Conservation (phyloP, 306 rosid genomes). For the Vigna nakashimae region DNA sequence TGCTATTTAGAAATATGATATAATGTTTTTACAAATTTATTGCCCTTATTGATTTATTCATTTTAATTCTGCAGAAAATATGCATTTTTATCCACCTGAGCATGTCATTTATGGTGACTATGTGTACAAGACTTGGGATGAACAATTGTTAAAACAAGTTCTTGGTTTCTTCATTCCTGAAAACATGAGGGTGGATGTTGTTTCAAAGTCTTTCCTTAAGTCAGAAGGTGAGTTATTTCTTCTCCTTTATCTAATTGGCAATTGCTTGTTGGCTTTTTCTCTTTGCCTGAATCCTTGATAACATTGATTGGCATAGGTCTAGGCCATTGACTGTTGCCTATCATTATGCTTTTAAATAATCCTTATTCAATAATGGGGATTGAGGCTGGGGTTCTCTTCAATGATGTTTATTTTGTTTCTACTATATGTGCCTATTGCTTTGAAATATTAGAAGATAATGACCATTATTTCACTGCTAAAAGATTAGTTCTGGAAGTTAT, state of each 20-base stretch:
- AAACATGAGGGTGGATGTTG: constrained; percentile 90
- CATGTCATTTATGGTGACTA: constrained; percentile 91
- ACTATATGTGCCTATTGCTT: constrained; percentile 11
- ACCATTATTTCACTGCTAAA: constrained; percentile 32
- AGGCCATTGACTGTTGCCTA: background rate
- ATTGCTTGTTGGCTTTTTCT: background rate
- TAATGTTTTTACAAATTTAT: constrained; percentile 22
- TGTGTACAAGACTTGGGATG: constrained; percentile 83
- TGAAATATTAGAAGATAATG: constrained; percentile 28
- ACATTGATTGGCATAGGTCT: constrained; percentile 37
- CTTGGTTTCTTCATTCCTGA: constrained; percentile 87
- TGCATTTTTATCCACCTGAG: constrained; percentile 74
- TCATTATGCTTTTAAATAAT: constrained; percentile 1
- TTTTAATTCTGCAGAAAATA: constrained; percentile 69
- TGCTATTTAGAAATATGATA: constrained; percentile 20
- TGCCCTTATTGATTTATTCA: constrained; percentile 23
- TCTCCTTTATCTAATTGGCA: constrained; percentile 36
- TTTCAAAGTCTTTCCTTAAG: constrained; percentile 68
- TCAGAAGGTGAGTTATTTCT: constrained; percentile 61
- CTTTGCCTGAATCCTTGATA: constrained; percentile 29
- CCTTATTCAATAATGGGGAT: constrained; percentile 16
- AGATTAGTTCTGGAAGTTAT: constrained; percentile 30
- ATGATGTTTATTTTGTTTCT: constrained; percentile 27
- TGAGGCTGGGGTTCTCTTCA: background rate
- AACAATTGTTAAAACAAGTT: constrained; percentile 64